phyloP scores from a whole-genome alignment of 495 filamentous ascomycete species.

The Trichoderma reesei region DNA sequence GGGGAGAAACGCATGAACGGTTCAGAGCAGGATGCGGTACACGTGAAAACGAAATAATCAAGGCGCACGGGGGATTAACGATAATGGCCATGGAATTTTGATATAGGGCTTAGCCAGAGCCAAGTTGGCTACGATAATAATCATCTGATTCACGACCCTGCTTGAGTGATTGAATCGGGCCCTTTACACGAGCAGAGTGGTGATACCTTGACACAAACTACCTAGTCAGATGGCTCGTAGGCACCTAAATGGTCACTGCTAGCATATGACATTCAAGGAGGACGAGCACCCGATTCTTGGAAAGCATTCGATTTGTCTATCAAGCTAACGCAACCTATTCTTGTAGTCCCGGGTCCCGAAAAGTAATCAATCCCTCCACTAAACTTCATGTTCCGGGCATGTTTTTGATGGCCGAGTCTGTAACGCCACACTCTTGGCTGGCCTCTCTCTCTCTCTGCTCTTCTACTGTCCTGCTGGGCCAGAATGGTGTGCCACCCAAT shows the following conservation, averaged over 20 bases:
- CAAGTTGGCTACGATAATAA: too few relatives aligned
- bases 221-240: too few relatives aligned
- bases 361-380: neutral
- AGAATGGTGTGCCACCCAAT: neutral
- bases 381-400: neutral
- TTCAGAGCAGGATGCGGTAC: neutral
- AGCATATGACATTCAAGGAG: too few relatives aligned
- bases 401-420: neutral
- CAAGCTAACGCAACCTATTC: slow-evolving; percentile 4
- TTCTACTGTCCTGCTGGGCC: neutral
- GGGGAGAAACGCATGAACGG: neutral
- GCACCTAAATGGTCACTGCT: too few relatives aligned
- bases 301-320: neutral
- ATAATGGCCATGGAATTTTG: neutral
- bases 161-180: too few relatives aligned
- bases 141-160: too few relatives aligned
- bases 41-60: neutral
- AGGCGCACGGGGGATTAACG: neutral
- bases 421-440: neutral
- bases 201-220: too few relatives aligned
- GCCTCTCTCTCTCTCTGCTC: neutral
- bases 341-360: neutral
- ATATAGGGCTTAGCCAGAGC: neutral
- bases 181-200: too few relatives aligned
- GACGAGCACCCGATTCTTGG: neutral